A percentile compares a stretch with the other conserved stretches of the same genome.
Evolutionary conservation across 345 rosid genomes (phyloP).

Genomic region (Rhizophora mangle): DNA sequence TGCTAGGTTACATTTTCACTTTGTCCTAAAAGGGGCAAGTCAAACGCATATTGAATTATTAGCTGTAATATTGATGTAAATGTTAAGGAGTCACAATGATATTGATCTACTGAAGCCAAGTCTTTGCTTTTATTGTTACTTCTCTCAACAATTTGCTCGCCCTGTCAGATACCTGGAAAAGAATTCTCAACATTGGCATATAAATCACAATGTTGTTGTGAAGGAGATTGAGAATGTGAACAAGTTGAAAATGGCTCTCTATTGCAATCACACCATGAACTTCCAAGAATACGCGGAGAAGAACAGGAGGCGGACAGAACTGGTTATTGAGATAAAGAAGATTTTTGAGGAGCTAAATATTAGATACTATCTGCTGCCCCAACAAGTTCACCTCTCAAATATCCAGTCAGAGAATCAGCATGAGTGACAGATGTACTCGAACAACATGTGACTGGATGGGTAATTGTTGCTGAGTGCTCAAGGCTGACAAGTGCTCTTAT

Average conservation of each 20-base stretch:
- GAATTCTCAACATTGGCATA: constrained; percentile 30
- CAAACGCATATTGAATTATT: neutral
- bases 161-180: constrained; percentile 22
- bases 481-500: neutral
- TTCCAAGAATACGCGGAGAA: constrained; percentile 29
- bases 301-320: constrained; percentile 21
- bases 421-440: constrained; percentile 7
- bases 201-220: constrained; percentile 24
- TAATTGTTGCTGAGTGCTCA: neutral
- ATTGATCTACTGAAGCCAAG: neutral
- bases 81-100: neutral
- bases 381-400: constrained; percentile 19
- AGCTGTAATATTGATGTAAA: too few species aligned
- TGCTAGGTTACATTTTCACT: neutral
- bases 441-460: too few species aligned
- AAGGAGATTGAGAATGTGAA: constrained; percentile 31
- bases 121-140: neutral
- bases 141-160: neutral
- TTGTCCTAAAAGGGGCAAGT: neutral
- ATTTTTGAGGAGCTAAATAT: constrained; percentile 26
- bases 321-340: constrained; percentile 23
- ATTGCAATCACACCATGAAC: constrained; percentile 29
- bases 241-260: constrained; percentile 27
- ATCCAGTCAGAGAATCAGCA: constrained; percentile 18
- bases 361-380: constrained; percentile 24